A percentile compares a stretch with the other conserved stretches of the same genome.
These are phyloP conservation scores for Colletotrichum sp. DNA, from an alignment of 2,329 filamentous ascomycete species.

Conservation along the genomic window DNA sequence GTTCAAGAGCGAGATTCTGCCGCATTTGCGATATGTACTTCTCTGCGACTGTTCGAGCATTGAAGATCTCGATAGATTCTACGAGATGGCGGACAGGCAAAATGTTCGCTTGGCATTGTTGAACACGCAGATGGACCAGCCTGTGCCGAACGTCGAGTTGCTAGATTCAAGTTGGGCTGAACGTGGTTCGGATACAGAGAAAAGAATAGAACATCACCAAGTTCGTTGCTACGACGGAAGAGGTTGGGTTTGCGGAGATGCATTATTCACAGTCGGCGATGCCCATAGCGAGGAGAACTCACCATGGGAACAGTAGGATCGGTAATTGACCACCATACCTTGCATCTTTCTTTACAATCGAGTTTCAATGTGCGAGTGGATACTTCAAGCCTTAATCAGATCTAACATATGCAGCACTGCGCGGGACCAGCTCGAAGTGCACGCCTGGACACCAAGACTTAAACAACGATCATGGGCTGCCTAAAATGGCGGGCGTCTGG, in stretches of 20 bases:
- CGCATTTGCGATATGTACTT: background rate
- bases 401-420: background rate
- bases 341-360: background rate
- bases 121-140: background rate
- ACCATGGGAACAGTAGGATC: background rate
- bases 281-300: background rate
- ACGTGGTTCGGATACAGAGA: accelerated
- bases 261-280: background rate
- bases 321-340: background rate
- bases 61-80: background rate
- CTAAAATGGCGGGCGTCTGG: background rate
- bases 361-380: background rate
- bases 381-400: background rate
- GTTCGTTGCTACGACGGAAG: background rate
- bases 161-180: background rate
- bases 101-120: background rate
- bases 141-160: background rate
- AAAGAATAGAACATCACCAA: accelerated
- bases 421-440: background rate
- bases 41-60: background rate
- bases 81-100: background rate
- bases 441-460: background rate
- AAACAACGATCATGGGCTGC: background rate
- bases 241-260: background rate
- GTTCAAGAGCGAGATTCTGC: background rate